These are phyloP conservation scores for Eustoma russellianum DNA, from an alignment of 257 asterid genomes.

Conservation along the genomic window DNA sequence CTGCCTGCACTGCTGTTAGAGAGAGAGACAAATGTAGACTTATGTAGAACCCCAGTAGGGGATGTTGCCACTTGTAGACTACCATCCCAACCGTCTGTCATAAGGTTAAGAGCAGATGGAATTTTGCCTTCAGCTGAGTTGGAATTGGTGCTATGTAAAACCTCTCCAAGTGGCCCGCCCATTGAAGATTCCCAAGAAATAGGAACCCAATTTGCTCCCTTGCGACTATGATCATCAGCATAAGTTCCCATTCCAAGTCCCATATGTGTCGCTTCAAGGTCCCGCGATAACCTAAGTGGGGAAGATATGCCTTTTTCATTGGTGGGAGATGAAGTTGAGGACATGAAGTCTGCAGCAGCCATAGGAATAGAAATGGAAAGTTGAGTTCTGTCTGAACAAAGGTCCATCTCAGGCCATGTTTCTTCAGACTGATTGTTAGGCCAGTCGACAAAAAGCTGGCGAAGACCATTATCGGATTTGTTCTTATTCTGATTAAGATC, in stretches of 20 bases:
- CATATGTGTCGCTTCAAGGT: constrained; percentile 24
- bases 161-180: constrained; percentile 97
- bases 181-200: constrained; percentile 58
- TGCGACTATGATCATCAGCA: constrained; percentile 14
- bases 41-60: constrained; percentile 86
- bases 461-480: constrained; percentile 31
- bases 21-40: constrained; percentile 48
- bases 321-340: constrained; percentile 44
- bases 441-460: constrained; percentile 70
- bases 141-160: constrained; percentile 36
- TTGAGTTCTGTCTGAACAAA: constrained; percentile 43
- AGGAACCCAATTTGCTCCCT: constrained; percentile 49
- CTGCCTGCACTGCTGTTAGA: constrained; percentile 79
- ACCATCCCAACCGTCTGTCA: constrained; percentile 44
- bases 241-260: neutral
- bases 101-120: constrained; percentile 35
- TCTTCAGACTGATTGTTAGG: constrained; percentile 29
- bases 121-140: constrained; percentile 21
- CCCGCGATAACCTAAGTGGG: constrained; percentile 13
- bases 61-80: constrained; percentile 50
- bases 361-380: constrained; percentile 71
- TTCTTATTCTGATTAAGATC: constrained; percentile 6
- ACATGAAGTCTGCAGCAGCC: constrained; percentile 42
- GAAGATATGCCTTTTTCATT: constrained; percentile 9
- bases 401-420: constrained; percentile 37